Evolutionary conservation across 2,329 filamentous ascomycete genomes (phyloP).

Genomic region (Ophiocordyceps camponoti-saundersi): DNA sequence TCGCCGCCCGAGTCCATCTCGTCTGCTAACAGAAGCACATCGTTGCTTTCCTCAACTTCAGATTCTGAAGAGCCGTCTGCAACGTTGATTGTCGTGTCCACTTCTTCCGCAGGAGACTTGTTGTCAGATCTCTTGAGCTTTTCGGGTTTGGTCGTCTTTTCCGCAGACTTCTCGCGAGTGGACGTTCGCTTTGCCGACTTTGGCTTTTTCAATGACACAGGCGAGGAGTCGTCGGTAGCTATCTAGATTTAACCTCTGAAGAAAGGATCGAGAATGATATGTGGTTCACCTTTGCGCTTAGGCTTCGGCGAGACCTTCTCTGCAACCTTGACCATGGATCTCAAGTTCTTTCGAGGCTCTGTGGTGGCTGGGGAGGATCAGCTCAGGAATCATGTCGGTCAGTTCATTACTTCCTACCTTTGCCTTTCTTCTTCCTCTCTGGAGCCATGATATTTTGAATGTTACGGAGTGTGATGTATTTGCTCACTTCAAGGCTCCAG

Average conservation of each 20-base stretch:
- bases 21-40: conserved; percentile 24
- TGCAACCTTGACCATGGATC: conserved; percentile 4
- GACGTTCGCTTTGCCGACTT: conserved; percentile 22
- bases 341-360: conserved; percentile 14
- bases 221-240: conserved; percentile 28
- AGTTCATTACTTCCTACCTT: conserved; percentile 8
- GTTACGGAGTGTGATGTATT: not conserved
- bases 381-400: not conserved
- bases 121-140: conserved; percentile 16
- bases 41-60: conserved; percentile 23
- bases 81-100: conserved; percentile 2
- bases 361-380: conserved; percentile 9
- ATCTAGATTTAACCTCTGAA: not conserved
- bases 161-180: conserved; percentile 5
- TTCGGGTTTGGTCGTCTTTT: conserved; percentile 8
- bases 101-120: conserved; percentile 7
- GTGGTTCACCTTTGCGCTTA: conserved; percentile 14
- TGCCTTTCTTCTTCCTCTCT: conserved; percentile 24
- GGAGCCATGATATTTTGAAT: conserved; percentile 23
- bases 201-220: conserved; percentile 26
- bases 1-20: conserved; percentile 27
- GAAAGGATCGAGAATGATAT: not conserved
- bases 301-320: conserved; percentile 11
- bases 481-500: not conserved
- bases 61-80: conserved; percentile 13